Base-by-base conservation (phyloP, 2,329 filamentous ascomycete genomes). In the Chaetomiaceae sp. region DNA sequence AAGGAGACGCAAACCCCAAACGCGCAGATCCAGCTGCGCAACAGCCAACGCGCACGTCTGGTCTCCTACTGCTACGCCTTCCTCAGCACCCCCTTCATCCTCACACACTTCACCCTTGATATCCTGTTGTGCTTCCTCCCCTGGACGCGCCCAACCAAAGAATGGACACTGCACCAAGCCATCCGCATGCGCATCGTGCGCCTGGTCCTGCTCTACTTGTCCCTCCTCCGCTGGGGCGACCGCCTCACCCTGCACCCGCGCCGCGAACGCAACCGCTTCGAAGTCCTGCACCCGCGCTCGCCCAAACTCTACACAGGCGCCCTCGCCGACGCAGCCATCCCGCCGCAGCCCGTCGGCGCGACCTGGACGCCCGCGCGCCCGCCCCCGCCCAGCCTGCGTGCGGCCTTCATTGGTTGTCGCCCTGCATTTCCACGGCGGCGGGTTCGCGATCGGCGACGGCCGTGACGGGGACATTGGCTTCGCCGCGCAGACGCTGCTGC, bases 371-470 rank as follows among this genome's bases (percentile, higher is more conserved):
- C 58, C 3, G 47, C 48, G 7, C 45, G 19, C 40, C 54, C 56
- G 12, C 51, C 51, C 11, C 47, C 36, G 14, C 32, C 46, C 2
- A 14, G 17, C 7, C 17, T 50, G 34, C n/a, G 30, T 52, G 4
- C 52, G 15, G 19, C 43, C n/a, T 42, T 56, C 3, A 45, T 18
- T 56, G 11, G 38, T 41, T 4, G 54, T 61, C 6, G 50, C 50
- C 8, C 50, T 65, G 24, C 62, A 65, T 33, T 54, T 65, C 34
- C 63, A 65, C 44, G 63, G 63, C 19, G 62, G 63, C 8, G 63
- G 52, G 17, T 65, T 56, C 47, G 59, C 61, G 12, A 50, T 65
- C 12, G 61, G 62, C 10, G 54, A 57, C 24, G 61, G 62, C 3
- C 61, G 62, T 10, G 61, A 63, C 37, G 38, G 34, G 2, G 60